phyloP scores from a whole-genome alignment of 768 basidiomycete species.

The Neoboletus magnificus region DNA sequence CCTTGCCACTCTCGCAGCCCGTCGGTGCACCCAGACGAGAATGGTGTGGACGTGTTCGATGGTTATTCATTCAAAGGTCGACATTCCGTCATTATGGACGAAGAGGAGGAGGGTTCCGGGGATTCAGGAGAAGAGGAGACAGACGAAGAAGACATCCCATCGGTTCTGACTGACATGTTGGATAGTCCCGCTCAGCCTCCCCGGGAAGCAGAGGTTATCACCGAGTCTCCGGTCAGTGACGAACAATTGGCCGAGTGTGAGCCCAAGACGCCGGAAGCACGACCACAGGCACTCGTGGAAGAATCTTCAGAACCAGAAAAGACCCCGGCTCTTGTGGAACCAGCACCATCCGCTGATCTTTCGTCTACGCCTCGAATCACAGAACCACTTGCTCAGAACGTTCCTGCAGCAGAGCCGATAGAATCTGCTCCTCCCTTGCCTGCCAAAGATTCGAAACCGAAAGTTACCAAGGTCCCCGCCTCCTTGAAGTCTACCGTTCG shows the following conservation, averaged over 20 bases:
- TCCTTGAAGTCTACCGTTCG: constrained; percentile 21
- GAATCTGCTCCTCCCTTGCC: constrained; percentile 29
- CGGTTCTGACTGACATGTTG: constrained; percentile 16
- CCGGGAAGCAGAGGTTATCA: constrained; percentile 31
- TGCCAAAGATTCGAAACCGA: constrained; percentile 33
- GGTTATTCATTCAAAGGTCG: constrained; percentile 93
- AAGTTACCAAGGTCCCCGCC: constrained; percentile 16
- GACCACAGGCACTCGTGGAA: constrained; percentile 36
- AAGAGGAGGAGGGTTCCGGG: constrained; percentile 51
- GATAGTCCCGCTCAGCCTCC: constrained; percentile 22
- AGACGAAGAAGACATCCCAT: constrained; percentile 37
- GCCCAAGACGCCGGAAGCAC: constrained; percentile 76
- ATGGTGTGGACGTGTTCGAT: constrained; percentile 74
- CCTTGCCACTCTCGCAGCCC: constrained; percentile 79
- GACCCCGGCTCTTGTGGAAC: constrained; percentile 10
- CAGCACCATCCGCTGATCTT: constrained; percentile 11
- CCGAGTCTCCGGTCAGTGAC: constrained; percentile 34
- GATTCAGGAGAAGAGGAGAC: constrained; percentile 34
- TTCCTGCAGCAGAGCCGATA: constrained; percentile 6
- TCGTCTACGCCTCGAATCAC: constrained; percentile 12
- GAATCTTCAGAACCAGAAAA: constrained; percentile 21
- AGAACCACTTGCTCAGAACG: constrained; percentile 6
- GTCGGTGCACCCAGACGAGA: constrained; percentile 53
- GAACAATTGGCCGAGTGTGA: constrained; percentile 48
- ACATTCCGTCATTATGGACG: constrained; percentile 74